A percentile compares a stretch with the other conserved stretches of the same genome.
Conservation (phyloP, 2,329 filamentous ascomycete genomes). For the Teratosphaeria destructans region DNA sequence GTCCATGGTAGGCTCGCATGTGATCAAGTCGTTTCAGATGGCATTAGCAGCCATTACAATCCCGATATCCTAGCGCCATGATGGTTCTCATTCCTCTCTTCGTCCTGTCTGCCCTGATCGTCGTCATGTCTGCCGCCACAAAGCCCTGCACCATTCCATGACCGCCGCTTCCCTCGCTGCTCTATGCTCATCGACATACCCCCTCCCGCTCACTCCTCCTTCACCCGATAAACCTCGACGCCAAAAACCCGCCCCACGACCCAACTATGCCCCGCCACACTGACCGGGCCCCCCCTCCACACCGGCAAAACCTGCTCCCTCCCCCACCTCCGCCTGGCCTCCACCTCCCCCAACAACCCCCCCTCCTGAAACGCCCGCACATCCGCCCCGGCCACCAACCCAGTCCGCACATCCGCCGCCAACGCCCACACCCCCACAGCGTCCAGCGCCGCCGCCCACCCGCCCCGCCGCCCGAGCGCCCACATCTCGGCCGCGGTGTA, state of each 20-base stretch:
- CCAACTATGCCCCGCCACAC: slow-evolving; percentile 24
- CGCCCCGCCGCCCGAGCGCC: slow-evolving; percentile 9
- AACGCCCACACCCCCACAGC: slow-evolving; percentile 25
- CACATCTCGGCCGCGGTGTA: slow-evolving; percentile 23
- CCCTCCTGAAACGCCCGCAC: slow-evolving; percentile 24
- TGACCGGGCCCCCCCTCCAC: slow-evolving; percentile 26
- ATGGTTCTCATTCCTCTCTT: too few relatives aligned
- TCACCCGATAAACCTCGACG: slow-evolving; percentile 22
- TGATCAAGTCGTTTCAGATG: neutral
- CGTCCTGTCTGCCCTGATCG: neutral
- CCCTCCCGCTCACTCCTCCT: neutral
- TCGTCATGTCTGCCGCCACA: too few relatives aligned
- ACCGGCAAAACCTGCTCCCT: slow-evolving; percentile 25
- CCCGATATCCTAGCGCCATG: too few relatives aligned
- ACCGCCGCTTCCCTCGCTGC: too few relatives aligned
- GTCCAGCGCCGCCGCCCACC: slow-evolving; percentile 17
- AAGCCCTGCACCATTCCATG: too few relatives aligned
- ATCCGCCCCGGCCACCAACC: slow-evolving; percentile 21
- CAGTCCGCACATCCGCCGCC: slow-evolving; percentile 22
- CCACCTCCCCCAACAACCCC: slow-evolving; percentile 19
- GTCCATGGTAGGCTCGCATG: neutral
- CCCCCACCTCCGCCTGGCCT: slow-evolving; percentile 18
- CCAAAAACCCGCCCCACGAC: slow-evolving; percentile 22
- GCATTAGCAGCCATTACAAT: too few relatives aligned
- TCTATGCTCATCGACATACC: neutral